Evolutionary conservation across 2,329 filamentous ascomycete genomes (phyloP).

Genomic region (Magnaporthiopsis incrustans): DNA sequence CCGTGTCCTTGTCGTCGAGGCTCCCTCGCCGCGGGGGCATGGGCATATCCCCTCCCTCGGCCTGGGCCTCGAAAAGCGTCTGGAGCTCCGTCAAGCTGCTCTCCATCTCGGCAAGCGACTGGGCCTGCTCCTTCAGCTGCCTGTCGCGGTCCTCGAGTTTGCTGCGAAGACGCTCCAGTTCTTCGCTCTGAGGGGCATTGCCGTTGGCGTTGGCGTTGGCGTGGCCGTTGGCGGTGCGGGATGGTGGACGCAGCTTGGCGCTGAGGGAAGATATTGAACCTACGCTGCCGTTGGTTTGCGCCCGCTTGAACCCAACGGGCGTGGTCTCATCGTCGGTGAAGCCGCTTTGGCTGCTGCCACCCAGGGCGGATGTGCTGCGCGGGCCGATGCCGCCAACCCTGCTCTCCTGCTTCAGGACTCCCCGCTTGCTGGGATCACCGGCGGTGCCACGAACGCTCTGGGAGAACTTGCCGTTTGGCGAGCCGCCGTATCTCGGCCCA

Average conservation of each 20-base stretch:
- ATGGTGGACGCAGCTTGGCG: slow-evolving; percentile 43
- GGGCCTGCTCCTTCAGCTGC: slow-evolving; percentile 81
- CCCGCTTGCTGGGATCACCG: slow-evolving; percentile 52
- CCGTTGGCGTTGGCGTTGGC: slow-evolving; percentile 23
- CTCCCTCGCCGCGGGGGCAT: slow-evolving; percentile 32
- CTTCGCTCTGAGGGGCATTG: slow-evolving; percentile 48
- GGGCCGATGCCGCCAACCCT: slow-evolving; percentile 44
- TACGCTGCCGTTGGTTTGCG: slow-evolving; percentile 44
- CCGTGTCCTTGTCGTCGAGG: slow-evolving; percentile 61
- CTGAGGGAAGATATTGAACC: slow-evolving; percentile 48
- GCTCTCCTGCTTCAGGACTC: slow-evolving; percentile 31
- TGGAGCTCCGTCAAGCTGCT: slow-evolving; percentile 71
- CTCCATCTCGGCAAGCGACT: slow-evolving; percentile 83
- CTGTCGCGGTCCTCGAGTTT: slow-evolving; percentile 78
- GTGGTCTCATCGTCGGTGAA: slow-evolving; percentile 51
- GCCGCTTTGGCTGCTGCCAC: slow-evolving; percentile 31
- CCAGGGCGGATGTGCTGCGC: slow-evolving; percentile 53
- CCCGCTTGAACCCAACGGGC: slow-evolving; percentile 42
- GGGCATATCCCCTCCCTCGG: slow-evolving; percentile 20
- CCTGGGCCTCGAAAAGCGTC: slow-evolving; percentile 55
- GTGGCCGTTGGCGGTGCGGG: slow-evolving; percentile 30
- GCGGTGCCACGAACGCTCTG: slow-evolving; percentile 55
- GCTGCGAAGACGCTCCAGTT: slow-evolving; percentile 62
- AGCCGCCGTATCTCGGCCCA: slow-evolving; percentile 53
- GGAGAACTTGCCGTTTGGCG: slow-evolving; percentile 52